Evolutionary conservation across 2,329 filamentous ascomycete species (phyloP).

Genomic region (Nothophaeocryptopus gaeumannii): DNA sequence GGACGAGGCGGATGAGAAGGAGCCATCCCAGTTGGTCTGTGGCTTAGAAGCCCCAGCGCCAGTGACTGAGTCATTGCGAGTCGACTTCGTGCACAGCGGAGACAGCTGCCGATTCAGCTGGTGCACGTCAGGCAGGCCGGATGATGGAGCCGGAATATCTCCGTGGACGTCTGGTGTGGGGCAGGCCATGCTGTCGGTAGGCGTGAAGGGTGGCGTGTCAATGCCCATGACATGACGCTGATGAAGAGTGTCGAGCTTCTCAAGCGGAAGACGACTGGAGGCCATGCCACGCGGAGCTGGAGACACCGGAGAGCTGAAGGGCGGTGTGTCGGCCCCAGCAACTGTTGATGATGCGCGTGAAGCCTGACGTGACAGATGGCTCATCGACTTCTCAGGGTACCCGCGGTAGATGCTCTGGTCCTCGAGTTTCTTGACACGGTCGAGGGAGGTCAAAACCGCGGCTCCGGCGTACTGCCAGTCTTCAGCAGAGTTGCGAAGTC

Average conservation of each 20-base stretch:
- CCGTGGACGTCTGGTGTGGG: constrained; percentile 21
- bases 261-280: constrained; percentile 13
- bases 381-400: constrained; percentile 30
- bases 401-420: constrained; percentile 33
- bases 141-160: constrained; percentile 2
- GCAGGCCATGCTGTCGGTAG: constrained; percentile 24
- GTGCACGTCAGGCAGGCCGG: constrained; percentile 17
- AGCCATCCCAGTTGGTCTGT: constrained; percentile 6
- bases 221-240: constrained; percentile 23
- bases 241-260: constrained; percentile 16
- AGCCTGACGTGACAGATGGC: constrained; percentile 18
- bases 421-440: constrained; percentile 35
- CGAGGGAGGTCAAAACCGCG: constrained; percentile 43
- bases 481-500: constrained; percentile 35
- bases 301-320: constrained; percentile 20
- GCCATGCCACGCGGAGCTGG: constrained; percentile 8
- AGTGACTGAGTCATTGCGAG: constrained; percentile 1
- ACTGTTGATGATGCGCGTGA: constrained; percentile 12
- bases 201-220: constrained; percentile 35
- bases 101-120: constrained; percentile 23
- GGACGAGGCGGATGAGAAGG: constrained; percentile 10
- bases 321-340: constrained; percentile 12
- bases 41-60: background rate
- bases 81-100: constrained; percentile 11
- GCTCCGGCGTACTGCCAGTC: constrained; percentile 45